Base-by-base conservation (phyloP, 768 basidiomycete genomes). In the Rhodocollybia butyracea region DNA sequence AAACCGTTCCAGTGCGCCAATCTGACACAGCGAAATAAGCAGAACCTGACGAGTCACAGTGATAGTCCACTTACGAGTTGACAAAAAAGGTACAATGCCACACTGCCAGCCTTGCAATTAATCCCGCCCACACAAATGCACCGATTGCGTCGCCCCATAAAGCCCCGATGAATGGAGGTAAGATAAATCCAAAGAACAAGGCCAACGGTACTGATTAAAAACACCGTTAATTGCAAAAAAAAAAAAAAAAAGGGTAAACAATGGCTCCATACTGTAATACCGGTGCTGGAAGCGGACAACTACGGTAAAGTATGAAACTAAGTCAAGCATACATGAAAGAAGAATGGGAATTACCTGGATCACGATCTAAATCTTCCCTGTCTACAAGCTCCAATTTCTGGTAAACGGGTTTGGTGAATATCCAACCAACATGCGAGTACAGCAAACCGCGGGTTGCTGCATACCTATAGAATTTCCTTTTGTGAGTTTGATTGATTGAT, bases 351-450 rank as follows among this genome's bases (percentile, higher is more conserved):
- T 34, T 47, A 88, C 89, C 84, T 40, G 83, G 81, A 65, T 91
- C 90, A 24, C 69, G 70, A 27, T 87, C 82, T 11, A 91, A 74
- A 61, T 93, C 89, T 15, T 79, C 79, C 50, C 78, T 73, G 56
- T 91, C 88, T 30, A 92, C 80, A 8, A 82, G 66, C 38, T 76
- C 73, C 72, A 91, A 72, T 21, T 81, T 74, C 27, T 78, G 73
- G 63, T 91, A 91, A 1, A 63, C 77, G 1, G 88, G 83, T 66
- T 89, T 89, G 72, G 75, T 84, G 67, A 92, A 91, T 62, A 91
- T 91, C 90, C 91, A 93, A 1, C 90, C 91, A 75, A 91, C 81
- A 61, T 91, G 90, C 5, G 88, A 86, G 64, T 82, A 90, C 50
- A 87, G 76, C 2, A 93, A 68, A 0, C 91, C 90, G 26, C 78